Conservation (phyloP, 257 asterid species). For the Ehretia macrophylla region DNA sequence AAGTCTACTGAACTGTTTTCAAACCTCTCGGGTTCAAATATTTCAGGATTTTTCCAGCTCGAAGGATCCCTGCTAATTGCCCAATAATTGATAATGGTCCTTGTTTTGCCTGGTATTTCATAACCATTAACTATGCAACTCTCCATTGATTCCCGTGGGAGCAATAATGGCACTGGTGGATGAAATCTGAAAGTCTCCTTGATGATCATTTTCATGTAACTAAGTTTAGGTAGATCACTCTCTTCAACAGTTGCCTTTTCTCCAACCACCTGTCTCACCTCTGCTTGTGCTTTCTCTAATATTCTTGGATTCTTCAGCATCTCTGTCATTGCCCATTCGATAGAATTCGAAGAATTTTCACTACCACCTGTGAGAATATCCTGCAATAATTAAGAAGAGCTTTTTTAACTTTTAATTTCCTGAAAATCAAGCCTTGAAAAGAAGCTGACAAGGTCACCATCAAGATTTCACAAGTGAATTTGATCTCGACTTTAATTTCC, state of each 20-base stretch:
- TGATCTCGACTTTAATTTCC: no score
- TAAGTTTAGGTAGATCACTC: slow-evolving; percentile 9
- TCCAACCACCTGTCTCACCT: slow-evolving; percentile 13
- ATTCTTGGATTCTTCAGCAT: slow-evolving; percentile 21
- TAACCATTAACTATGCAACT: slow-evolving; percentile 5
- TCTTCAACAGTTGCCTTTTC: slow-evolving; percentile 13
- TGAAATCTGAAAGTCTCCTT: slow-evolving; percentile 28
- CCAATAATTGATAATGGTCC: slow-evolving; percentile 19
- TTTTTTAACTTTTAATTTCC: background rate
- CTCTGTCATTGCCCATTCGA: slow-evolving; percentile 28
- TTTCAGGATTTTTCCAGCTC: slow-evolving; percentile 19
- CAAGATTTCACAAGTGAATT: no score
- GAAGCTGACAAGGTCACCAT: slow-evolving; percentile 5
- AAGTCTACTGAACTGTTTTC: slow-evolving; percentile 1
- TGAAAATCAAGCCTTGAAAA: no score
- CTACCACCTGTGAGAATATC: slow-evolving; percentile 23
- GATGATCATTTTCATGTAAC: slow-evolving; percentile 22
- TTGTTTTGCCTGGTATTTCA: slow-evolving; percentile 14
- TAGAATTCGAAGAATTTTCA: slow-evolving; percentile 13
- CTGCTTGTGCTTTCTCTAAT: slow-evolving; percentile 18
- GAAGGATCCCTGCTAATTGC: slow-evolving; percentile 24
- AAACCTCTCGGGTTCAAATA: slow-evolving; percentile 25
- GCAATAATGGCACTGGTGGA: slow-evolving; percentile 21
- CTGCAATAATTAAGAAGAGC: background rate
- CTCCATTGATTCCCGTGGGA: slow-evolving; percentile 14